A percentile compares a stretch with the other conserved stretches of the same genome.
Conservation (phyloP, 164 flowering plant species). For the Chimonanthus salicifolius region DNA sequence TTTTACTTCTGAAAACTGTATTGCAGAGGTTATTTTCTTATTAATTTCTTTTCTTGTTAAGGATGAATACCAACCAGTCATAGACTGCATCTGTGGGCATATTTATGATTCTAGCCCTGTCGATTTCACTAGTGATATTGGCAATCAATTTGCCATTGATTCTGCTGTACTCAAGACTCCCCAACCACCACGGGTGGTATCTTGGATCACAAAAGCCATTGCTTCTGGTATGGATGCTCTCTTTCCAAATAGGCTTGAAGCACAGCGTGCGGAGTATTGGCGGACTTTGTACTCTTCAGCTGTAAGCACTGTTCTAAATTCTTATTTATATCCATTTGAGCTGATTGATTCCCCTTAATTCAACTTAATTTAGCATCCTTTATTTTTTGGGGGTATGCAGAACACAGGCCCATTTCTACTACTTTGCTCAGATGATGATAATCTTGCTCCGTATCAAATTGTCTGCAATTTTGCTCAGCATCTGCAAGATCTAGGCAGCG, state of each 20-base stretch:
- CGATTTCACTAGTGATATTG: constrained; percentile 84
- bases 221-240: constrained; percentile 71
- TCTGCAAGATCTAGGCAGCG: constrained; percentile 67
- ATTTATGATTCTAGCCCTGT: constrained; percentile 89
- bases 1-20: neutral
- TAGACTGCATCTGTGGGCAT: constrained; percentile 65
- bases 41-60: constrained; percentile 24
- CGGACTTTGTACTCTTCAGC: constrained; percentile 79
- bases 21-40: neutral
- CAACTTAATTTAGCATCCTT: constrained; percentile 8
- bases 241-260: constrained; percentile 70
- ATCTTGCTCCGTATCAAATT: constrained; percentile 69
- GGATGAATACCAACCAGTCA: constrained; percentile 66
- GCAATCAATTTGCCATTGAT: constrained; percentile 63
- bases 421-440: constrained; percentile 84
- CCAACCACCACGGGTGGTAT: constrained; percentile 54
- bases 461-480: constrained; percentile 70
- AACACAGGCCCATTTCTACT: constrained; percentile 72
- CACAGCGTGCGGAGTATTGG: constrained; percentile 97
- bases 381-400: constrained; percentile 30
- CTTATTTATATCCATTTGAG: neutral
- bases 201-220: constrained; percentile 71
- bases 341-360: neutral
- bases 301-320: constrained; percentile 38
- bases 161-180: constrained; percentile 59